Evolutionary conservation across 371 early-diverging fungal genomes (phyloP).

Genomic region (Lichtheimia ramosa): DNA sequence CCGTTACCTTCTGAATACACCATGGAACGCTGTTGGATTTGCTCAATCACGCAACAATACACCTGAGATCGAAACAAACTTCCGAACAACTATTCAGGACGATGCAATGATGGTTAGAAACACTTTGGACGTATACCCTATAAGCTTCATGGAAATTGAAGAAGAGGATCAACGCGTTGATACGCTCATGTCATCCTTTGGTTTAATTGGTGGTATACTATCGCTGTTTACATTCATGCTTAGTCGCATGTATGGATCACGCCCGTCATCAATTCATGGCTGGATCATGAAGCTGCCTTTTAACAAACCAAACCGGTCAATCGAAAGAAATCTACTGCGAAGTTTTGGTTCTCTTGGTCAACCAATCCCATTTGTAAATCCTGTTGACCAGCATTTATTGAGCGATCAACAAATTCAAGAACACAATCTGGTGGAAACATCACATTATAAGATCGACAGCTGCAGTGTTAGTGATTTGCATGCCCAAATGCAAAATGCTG

Average conservation of each 20-base stretch:
- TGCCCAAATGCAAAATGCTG: too few relatives aligned
- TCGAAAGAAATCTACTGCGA: background rate
- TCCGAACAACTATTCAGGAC: background rate
- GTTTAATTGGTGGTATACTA: background rate
- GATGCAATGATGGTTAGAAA: background rate
- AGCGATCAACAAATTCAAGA: too few relatives aligned
- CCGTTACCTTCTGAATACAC: background rate
- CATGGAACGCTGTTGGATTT: constrained; percentile 5
- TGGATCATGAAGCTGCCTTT: background rate
- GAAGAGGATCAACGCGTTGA: background rate
- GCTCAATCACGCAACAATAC: background rate
- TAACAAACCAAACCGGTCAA: background rate
- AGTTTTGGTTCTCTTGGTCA: constrained; percentile 4
- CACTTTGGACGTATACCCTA: constrained; percentile 1
- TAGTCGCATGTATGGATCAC: background rate
- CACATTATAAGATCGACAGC: too few relatives aligned
- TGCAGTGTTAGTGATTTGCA: too few relatives aligned
- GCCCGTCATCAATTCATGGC: background rate
- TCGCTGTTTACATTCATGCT: background rate
- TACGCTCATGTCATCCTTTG: background rate
- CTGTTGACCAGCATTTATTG: background rate
- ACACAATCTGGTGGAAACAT: too few relatives aligned
- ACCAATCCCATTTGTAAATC: constrained; percentile 1
- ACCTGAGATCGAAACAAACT: background rate
- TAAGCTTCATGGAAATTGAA: background rate